These are phyloP conservation scores for Epicoccum nigrum DNA, from an alignment of 2,329 filamentous ascomycete genomes.

Conservation along the genomic window DNA sequence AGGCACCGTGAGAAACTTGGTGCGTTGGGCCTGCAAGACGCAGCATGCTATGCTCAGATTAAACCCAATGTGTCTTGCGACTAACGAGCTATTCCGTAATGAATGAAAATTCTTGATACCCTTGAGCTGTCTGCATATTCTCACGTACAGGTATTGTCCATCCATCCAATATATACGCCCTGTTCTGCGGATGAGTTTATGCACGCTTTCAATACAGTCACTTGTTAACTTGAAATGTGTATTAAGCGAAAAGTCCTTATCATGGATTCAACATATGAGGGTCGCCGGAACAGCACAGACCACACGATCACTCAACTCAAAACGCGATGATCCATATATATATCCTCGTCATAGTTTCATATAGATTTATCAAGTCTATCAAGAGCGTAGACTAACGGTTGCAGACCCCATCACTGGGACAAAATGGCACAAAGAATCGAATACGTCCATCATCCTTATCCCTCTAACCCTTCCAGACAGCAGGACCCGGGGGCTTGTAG, in stretches of 20 bases:
- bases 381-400: not conserved
- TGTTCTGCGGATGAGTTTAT: too few relatives aligned
- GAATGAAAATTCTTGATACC: constrained; percentile 21
- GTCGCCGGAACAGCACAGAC: not conserved
- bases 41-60: constrained; percentile 2
- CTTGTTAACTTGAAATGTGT: too few relatives aligned
- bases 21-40: constrained; percentile 1
- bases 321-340: too few relatives aligned
- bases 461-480: constrained; percentile 35
- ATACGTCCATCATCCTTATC: not conserved
- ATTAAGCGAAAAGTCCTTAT: too few relatives aligned
- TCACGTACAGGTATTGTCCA: too few relatives aligned
- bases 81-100: constrained; percentile 21
- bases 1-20: not conserved
- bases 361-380: not conserved
- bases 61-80: constrained; percentile 6
- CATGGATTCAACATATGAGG: not conserved
- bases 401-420: not conserved
- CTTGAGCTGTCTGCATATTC: not conserved
- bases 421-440: not conserved
- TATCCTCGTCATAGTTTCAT: not conserved
- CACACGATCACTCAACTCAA: not conserved
- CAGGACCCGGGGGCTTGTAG: constrained; percentile 39
- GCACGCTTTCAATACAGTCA: too few relatives aligned
- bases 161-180: too few relatives aligned